Conservation (phyloP, 2,329 filamentous ascomycete genomes). For the Allantophomopsis lycopodina region DNA sequence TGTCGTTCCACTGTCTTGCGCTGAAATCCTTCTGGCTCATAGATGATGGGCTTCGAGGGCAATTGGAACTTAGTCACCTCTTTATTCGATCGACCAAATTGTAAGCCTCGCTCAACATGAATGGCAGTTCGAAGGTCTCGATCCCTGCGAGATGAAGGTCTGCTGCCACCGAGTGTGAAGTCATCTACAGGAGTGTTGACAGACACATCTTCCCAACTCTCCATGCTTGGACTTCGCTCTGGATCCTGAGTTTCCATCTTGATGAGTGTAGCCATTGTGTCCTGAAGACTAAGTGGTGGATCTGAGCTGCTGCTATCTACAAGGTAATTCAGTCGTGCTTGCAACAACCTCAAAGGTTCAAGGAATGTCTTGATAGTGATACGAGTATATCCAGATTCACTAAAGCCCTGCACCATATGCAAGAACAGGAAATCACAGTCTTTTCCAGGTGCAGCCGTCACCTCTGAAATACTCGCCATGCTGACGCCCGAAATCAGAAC, state of each 20-base stretch:
- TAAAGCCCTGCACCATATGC: slow-evolving; percentile 35
- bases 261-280: slow-evolving; percentile 58
- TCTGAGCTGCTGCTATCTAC: slow-evolving; percentile 68
- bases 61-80: slow-evolving; percentile 56
- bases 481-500: slow-evolving; percentile 70
- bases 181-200: slow-evolving; percentile 45
- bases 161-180: slow-evolving; percentile 27
- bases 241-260: slow-evolving; percentile 54
- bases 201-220: slow-evolving; percentile 83
- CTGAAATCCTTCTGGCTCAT: slow-evolving; percentile 72
- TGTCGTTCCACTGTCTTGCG: slow-evolving; percentile 63
- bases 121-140: slow-evolving; percentile 41
- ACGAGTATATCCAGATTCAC: slow-evolving; percentile 20
- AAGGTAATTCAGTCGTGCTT: slow-evolving; percentile 72
- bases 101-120: slow-evolving; percentile 47
- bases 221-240: slow-evolving; percentile 57
- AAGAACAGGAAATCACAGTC: slow-evolving; percentile 91
- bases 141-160: slow-evolving; percentile 17
- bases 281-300: slow-evolving; percentile 52
- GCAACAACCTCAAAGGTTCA: slow-evolving; percentile 71
- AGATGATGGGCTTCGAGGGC: slow-evolving; percentile 67
- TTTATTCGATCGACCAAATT: slow-evolving; percentile 22
- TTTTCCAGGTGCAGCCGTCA: slow-evolving; percentile 76
- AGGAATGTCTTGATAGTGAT: slow-evolving; percentile 89
- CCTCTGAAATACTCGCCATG: slow-evolving; percentile 66